A percentile compares a stretch with the other conserved stretches of the same genome.
phyloP scores from a whole-genome alignment of 495 filamentous ascomycete species.

The Clavariopsis aquatica region DNA sequence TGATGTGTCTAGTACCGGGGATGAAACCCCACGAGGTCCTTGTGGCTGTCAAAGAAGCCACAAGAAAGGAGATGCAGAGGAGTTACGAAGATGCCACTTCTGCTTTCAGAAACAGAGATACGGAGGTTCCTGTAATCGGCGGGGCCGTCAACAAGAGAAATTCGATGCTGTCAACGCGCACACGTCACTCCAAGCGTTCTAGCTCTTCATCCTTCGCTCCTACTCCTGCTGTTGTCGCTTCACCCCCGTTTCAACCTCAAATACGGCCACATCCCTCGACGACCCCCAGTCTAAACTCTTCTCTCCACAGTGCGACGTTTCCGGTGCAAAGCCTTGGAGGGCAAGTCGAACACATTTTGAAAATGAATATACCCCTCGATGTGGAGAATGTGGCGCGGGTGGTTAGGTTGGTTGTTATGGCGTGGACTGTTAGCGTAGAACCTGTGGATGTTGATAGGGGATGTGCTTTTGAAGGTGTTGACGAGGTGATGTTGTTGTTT shows the following conservation, averaged over 20 bases:
- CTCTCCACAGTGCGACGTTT: neutral
- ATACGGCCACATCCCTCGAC: neutral
- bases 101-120: neutral
- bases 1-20: slow-evolving; percentile 20
- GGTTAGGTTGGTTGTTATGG: slow-evolving; percentile 23
- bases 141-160: neutral
- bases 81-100: slow-evolving; percentile 13
- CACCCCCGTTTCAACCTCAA: neutral
- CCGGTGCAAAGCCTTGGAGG: slow-evolving; percentile 4
- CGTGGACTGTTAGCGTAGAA: slow-evolving; percentile 28
- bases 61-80: slow-evolving; percentile 11
- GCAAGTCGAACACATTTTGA: slow-evolving; percentile 15
- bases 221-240: neutral
- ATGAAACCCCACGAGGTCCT: slow-evolving; percentile 18
- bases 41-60: slow-evolving; percentile 11
- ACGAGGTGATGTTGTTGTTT: too few relatives aligned
- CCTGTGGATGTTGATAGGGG: slow-evolving; percentile 11
- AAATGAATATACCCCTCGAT: slow-evolving; percentile 17
- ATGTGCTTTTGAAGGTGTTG: too few relatives aligned
- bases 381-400: slow-evolving; percentile 17
- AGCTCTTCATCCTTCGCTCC: neutral
- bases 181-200: slow-evolving; percentile 4
- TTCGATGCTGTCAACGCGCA: slow-evolving; percentile 1
- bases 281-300: neutral
- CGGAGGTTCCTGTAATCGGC: neutral